Evolutionary conservation across 2,329 filamentous ascomycete genomes (phyloP).

Genomic region (Lasiodiplodia theobromae): DNA sequence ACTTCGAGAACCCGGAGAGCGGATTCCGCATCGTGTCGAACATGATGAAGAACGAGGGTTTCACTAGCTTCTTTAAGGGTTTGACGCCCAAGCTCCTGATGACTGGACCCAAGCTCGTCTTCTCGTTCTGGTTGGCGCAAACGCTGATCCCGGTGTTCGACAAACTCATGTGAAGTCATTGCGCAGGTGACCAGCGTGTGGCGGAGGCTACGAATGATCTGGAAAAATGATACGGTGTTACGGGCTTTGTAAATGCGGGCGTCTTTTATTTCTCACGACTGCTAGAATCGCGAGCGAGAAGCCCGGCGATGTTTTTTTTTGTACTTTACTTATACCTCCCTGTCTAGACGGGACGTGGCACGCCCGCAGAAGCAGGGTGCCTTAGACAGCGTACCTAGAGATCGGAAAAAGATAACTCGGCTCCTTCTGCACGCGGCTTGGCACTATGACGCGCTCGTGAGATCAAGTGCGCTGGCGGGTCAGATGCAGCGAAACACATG

Average conservation of each 20-base stretch:
- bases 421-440: slow-evolving; percentile 5
- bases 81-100: slow-evolving; percentile 96
- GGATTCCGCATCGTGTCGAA: slow-evolving; percentile 90
- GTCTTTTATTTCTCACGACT: slow-evolving; percentile 6
- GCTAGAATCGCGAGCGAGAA: slow-evolving; percentile 8
- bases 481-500: slow-evolving; percentile 15
- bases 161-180: slow-evolving; percentile 59
- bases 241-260: slow-evolving; percentile 29
- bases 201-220: neutral
- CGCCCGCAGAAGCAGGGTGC: neutral
- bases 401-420: slow-evolving; percentile 8
- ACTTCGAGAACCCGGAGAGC: slow-evolving; percentile 97
- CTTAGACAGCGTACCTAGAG: slow-evolving; percentile 19
- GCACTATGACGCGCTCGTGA: slow-evolving; percentile 9
- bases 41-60: slow-evolving; percentile 91
- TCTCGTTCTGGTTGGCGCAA: slow-evolving; percentile 99
- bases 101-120: slow-evolving; percentile 98
- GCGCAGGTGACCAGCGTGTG: slow-evolving; percentile 19
- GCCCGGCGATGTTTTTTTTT: slow-evolving; percentile 8
- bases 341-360: slow-evolving; percentile 16
- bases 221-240: slow-evolving; percentile 30
- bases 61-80: slow-evolving; percentile 94
- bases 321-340: slow-evolving; percentile 23
- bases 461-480: slow-evolving; percentile 17
- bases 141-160: slow-evolving; percentile 95